Base-by-base conservation (phyloP, 148 eudicot species). In the Chenopodium quinoa region DNA sequence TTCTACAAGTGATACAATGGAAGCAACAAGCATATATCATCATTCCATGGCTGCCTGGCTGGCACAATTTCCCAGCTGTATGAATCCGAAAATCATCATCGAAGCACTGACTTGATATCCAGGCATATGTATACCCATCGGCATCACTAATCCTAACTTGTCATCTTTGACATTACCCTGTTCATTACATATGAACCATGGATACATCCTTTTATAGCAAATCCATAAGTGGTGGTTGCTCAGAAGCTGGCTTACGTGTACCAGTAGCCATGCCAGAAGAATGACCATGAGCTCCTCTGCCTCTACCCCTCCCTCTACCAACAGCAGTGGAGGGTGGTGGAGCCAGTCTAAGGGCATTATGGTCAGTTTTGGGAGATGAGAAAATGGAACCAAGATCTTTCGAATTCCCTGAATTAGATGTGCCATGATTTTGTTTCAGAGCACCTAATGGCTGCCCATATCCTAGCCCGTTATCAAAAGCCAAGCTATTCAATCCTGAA, bases 321-420 rank as follows among this genome's bases (percentile, higher is more conserved):
- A 93, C 90, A 82, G 94, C 88, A 73, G 91, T 93, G 46, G 89
- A 50, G 3, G 99, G 99, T 25, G 99, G 99, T 22, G 99, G 99
- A 74, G 99, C 99, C 73, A 96, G 88, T 85, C 88, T 92, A 62
- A 79, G 92, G 75, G 98, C 97, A 80, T 84, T 81, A 64, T 83
- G 86, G 47, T 90, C 93, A 78, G 75, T 90, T 81, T 86, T 93
- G 73, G 83, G 73, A 12, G 99, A 80, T 73, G 85, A 75, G 79
- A 96, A 96, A 74, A 93, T 93, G 37, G 97, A 93, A 52, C 95
- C 91, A 67, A 95, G 72, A 87, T 93, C 95, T 22, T 88, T 76
- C 20, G 90, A 76, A 82, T 83, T 85, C 83, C 87, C 84, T 12
- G 71, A 40, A 83, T 83, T 56, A 52, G 90, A 87, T 71, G 29